Percentiles rank a stretch among this genome's conserved stretches.
These are phyloP conservation scores for Golubevia pallescens DNA, from an alignment of 1,284 basidiomycete species.

Conservation along the genomic window DNA sequence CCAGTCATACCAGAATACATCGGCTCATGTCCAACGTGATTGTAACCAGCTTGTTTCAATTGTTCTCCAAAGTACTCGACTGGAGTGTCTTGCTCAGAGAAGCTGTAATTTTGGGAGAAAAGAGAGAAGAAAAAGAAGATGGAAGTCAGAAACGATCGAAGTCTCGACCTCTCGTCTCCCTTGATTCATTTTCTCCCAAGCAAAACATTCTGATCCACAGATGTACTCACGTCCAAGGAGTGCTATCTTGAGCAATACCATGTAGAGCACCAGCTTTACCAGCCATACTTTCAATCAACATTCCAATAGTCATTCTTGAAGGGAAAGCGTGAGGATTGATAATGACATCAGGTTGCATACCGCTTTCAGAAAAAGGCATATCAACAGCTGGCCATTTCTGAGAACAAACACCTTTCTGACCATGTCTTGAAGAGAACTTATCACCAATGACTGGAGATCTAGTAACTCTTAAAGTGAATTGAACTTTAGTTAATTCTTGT, in stretches of 20 bases:
- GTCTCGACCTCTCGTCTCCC: too few relatives aligned
- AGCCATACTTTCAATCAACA: conserved; percentile 63
- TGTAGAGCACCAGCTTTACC: conserved; percentile 64
- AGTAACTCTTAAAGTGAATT: conserved; percentile 58
- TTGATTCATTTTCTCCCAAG: too few relatives aligned
- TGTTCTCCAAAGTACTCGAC: conserved; percentile 62
- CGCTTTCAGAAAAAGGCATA: conserved; percentile 62
- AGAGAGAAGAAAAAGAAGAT: not conserved
- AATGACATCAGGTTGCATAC: conserved; percentile 64
- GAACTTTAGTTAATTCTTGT: conserved; percentile 47
- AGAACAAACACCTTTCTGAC: conserved; percentile 63
- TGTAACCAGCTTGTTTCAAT: conserved; percentile 59
- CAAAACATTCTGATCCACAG: not conserved
- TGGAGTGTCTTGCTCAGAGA: conserved; percentile 54
- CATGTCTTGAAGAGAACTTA: conserved; percentile 62
- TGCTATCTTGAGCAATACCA: conserved; percentile 59
- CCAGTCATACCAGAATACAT: conserved; percentile 65
- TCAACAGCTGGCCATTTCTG: conserved; percentile 62
- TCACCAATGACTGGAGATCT: conserved; percentile 62
- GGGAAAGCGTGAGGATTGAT: conserved; percentile 65
- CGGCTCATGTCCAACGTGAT: conserved; percentile 62
- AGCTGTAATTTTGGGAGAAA: conserved; percentile 11
- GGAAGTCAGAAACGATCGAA: not conserved
- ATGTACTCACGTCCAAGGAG: conserved; percentile 43
- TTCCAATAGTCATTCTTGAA: conserved; percentile 64